A percentile compares a stretch with the other conserved stretches of the same genome.
These are phyloP conservation scores for Carex kokanica DNA, from an alignment of 176 grass and related monocot species.

Conservation along the genomic window DNA sequence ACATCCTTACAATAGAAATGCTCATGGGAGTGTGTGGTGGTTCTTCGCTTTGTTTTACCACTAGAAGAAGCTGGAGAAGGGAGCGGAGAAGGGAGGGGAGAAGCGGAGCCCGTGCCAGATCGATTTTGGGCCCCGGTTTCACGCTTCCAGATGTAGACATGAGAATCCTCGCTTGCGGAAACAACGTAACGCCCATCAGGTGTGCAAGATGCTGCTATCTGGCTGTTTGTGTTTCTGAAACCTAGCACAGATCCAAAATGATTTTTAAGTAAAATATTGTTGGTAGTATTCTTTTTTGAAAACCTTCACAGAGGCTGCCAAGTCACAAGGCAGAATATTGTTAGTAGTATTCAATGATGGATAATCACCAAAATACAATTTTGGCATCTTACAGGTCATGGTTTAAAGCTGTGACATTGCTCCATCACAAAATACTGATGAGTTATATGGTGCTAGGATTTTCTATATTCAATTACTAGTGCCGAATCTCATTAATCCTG, in stretches of 20 bases:
- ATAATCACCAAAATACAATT: neutral
- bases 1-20: slow-evolving; percentile 87
- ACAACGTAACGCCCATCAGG: slow-evolving; percentile 69
- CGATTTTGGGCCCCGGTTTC: neutral
- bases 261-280: neutral
- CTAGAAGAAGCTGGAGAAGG: slow-evolving; percentile 29
- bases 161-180: slow-evolving; percentile 81
- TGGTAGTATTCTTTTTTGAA: too few species aligned
- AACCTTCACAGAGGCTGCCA: too few species aligned
- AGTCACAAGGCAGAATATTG: too few species aligned
- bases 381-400: neutral
- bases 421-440: neutral
- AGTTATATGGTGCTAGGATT: neutral
- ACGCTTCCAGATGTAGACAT: slow-evolving; percentile 85
- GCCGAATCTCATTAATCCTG: neutral
- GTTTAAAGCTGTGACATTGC: neutral
- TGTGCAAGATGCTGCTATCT: slow-evolving; percentile 79
- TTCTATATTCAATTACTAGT: neutral
- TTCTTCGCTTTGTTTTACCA: slow-evolving; percentile 47
- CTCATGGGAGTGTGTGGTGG: slow-evolving; percentile 77
- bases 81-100: neutral
- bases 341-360: neutral
- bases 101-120: neutral
- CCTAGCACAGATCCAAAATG: slow-evolving; percentile 44
- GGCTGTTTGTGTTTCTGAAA: slow-evolving; percentile 96